A percentile compares a stretch with the other conserved stretches of the same genome.
phyloP scores from a whole-genome alignment of 345 rosid genomes.

The Viola odorata region DNA sequence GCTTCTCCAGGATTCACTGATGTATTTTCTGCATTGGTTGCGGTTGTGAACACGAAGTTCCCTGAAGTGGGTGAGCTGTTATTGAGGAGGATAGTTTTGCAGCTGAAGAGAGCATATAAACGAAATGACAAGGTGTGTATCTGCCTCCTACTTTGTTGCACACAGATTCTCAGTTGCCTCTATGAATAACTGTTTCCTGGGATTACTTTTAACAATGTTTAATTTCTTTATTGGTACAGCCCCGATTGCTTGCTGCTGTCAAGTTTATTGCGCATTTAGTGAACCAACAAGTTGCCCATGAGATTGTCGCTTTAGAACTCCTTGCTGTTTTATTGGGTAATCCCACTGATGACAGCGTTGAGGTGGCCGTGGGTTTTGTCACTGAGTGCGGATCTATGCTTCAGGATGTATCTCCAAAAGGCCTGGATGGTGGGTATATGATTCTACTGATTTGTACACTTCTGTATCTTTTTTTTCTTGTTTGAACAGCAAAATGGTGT shows the following conservation, averaged over 20 bases:
- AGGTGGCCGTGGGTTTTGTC: conserved; percentile 90
- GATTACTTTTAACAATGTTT: neutral
- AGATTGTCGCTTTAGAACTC: conserved; percentile 77
- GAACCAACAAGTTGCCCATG: conserved; percentile 89
- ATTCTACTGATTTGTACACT: neutral
- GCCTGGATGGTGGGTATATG: conserved; percentile 57
- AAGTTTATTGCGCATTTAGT: conserved; percentile 92
- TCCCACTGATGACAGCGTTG: conserved; percentile 92
- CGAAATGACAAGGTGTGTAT: conserved; percentile 73
- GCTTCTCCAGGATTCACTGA: conserved; percentile 91
- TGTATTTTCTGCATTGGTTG: conserved; percentile 79
- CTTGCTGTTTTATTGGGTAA: conserved; percentile 63
- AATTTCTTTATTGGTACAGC: conserved; percentile 39
- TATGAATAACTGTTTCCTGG: neutral
- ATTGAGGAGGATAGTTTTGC: conserved; percentile 76
- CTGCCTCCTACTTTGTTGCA: neutral
- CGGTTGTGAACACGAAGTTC: conserved; percentile 82
- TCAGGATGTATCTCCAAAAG: conserved; percentile 86
- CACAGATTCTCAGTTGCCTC: neutral
- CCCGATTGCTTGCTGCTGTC: conserved; percentile 87
- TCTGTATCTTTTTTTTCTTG: neutral
- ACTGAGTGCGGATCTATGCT: conserved; percentile 89
- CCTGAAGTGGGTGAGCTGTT: conserved; percentile 85
- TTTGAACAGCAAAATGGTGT: too few species aligned
- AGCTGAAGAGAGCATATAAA: conserved; percentile 91